A percentile compares a stretch with the other conserved stretches of the same genome.
Conservation (phyloP, 441 rosid genomes). For the Populus hybrid region DNA sequence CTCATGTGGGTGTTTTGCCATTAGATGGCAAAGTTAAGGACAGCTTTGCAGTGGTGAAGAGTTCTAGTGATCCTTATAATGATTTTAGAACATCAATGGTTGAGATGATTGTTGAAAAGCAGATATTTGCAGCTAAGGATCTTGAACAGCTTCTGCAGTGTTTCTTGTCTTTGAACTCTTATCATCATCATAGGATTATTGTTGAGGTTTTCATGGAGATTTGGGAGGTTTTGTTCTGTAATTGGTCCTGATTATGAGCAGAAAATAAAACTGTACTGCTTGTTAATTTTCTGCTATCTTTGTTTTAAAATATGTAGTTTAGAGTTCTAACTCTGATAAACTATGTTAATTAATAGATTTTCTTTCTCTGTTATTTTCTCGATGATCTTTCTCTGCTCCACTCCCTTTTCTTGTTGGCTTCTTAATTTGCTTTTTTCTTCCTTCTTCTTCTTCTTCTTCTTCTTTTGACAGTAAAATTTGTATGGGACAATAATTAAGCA, state of each 20-base stretch:
- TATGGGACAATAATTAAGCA: too few relatives aligned
- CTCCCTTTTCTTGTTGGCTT: background rate
- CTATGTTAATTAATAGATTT: constrained; percentile 1
- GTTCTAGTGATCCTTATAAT: constrained; percentile 70
- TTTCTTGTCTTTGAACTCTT: constrained; percentile 73
- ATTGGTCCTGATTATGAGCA: constrained; percentile 5
- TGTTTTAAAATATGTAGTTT: constrained; percentile 8
- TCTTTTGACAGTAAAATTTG: too few relatives aligned
- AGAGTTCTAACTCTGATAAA: constrained; percentile 13
- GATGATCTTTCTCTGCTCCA: background rate
- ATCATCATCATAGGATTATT: constrained; percentile 65
- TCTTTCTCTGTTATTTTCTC: background rate
- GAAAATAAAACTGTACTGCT: background rate
- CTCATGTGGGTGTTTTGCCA: constrained; percentile 24
- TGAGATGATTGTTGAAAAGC: constrained; percentile 93
- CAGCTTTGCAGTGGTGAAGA: constrained; percentile 90
- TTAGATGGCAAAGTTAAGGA: constrained; percentile 45
- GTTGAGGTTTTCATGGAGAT: constrained; percentile 79
- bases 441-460: background rate
- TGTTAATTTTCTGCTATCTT: constrained; percentile 14
- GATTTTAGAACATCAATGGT: constrained; percentile 91
- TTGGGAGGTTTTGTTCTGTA: constrained; percentile 64
- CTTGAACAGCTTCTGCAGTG: constrained; percentile 78
- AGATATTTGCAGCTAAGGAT: constrained; percentile 63
- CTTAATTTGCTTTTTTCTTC: background rate